Evolutionary conservation across 768 basidiomycete species (phyloP).

Genomic region (Leccinum subgranulosum): DNA sequence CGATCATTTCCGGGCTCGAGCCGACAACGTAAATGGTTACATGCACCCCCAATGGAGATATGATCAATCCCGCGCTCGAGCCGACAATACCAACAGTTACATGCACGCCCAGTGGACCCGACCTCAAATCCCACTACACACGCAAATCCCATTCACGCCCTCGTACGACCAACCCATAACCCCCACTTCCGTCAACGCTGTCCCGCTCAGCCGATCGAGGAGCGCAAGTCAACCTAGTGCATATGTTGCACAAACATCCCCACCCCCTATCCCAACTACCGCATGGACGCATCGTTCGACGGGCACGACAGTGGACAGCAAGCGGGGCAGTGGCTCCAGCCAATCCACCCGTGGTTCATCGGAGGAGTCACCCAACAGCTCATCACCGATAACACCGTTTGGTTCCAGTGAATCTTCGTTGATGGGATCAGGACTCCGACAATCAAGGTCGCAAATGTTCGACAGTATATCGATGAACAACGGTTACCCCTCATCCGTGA

Average conservation of each 20-base stretch:
- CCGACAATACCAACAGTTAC: slow-evolving; percentile 68
- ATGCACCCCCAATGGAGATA: slow-evolving; percentile 66
- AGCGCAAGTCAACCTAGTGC: slow-evolving; percentile 79
- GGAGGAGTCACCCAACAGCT: slow-evolving; percentile 80
- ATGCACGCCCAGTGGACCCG: slow-evolving; percentile 64
- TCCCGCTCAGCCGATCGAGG: slow-evolving; percentile 53
- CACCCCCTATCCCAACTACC: slow-evolving; percentile 52
- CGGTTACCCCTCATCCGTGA: slow-evolving; percentile 51
- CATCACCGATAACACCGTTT: slow-evolving; percentile 85
- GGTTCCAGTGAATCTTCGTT: slow-evolving; percentile 87
- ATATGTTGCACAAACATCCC: slow-evolving; percentile 52
- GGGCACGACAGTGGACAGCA: slow-evolving; percentile 42
- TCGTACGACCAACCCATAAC: slow-evolving; percentile 47
- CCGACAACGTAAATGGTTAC: slow-evolving; percentile 64
- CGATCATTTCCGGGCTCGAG: slow-evolving; percentile 62
- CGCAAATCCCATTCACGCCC: slow-evolving; percentile 54
- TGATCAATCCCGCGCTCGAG: slow-evolving; percentile 62
- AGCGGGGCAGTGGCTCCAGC: slow-evolving; percentile 83
- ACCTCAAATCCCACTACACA: slow-evolving; percentile 49
- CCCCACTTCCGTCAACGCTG: slow-evolving; percentile 32
- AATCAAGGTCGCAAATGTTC: slow-evolving; percentile 53
- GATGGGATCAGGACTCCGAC: slow-evolving; percentile 51
- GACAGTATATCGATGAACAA: slow-evolving; percentile 37
- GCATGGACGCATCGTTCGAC: slow-evolving; percentile 49
- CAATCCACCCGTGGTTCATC: slow-evolving; percentile 76